Conservation (phyloP, 495 filamentous ascomycete species). For the Diplogelasinospora grovesii region DNA sequence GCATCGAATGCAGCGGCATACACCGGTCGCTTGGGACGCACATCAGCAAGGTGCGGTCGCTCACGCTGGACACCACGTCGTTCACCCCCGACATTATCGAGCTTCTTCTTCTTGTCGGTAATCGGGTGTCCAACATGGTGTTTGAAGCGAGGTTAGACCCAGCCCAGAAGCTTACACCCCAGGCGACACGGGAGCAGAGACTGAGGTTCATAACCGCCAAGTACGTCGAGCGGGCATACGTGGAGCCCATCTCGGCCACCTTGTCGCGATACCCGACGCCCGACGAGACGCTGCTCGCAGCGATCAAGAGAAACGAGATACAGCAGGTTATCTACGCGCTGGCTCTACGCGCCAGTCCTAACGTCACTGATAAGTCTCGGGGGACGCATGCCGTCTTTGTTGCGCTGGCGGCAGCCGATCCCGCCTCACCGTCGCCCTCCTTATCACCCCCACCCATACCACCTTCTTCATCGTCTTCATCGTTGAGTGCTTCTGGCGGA, state of each 20-base stretch:
- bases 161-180: conserved; percentile 59
- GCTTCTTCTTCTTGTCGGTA: conserved; percentile 86
- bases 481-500: no score
- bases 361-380: conserved; percentile 77
- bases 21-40: conserved; percentile 95
- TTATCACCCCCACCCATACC: conserved; percentile 11
- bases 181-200: conserved; percentile 79
- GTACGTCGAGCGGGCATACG: conserved; percentile 78
- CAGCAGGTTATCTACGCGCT: conserved; percentile 87
- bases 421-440: conserved; percentile 58
- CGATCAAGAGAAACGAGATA: conserved; percentile 90
- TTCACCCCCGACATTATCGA: conserved; percentile 96
- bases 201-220: conserved; percentile 92
- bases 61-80: conserved; percentile 89
- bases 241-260: conserved; percentile 68
- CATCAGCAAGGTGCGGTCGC: conserved; percentile 92
- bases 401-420: conserved; percentile 90
- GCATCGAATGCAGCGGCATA: conserved; percentile 97
- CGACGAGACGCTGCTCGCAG: conserved; percentile 87
- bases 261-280: conserved; percentile 70
- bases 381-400: conserved; percentile 84
- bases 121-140: conserved; percentile 90
- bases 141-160: conserved; percentile 85
- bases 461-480: no score
- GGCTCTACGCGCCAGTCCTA: conserved; percentile 80